Conservation (phyloP, 2,329 filamentous ascomycete genomes). For the Corinectria fuckeliana region DNA sequence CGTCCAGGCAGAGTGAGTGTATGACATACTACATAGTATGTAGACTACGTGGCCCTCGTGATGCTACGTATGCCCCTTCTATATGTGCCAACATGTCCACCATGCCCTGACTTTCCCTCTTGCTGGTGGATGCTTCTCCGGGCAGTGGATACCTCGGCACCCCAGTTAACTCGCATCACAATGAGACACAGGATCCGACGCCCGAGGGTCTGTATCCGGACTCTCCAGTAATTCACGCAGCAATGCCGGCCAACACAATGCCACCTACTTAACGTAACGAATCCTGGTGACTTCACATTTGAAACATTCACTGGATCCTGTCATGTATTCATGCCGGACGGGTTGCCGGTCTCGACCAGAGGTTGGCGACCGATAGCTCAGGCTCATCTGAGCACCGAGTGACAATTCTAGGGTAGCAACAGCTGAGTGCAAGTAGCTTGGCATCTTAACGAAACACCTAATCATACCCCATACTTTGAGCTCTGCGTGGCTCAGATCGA, state of each 20-base stretch:
- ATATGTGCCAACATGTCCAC: background rate
- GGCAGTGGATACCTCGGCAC: background rate
- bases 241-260: background rate
- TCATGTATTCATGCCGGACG: background rate
- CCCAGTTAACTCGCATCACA: background rate
- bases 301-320: background rate
- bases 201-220: background rate
- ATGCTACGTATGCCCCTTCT: too few species aligned
- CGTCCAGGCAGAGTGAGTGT: too few species aligned
- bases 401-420: background rate
- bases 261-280: background rate
- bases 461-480: background rate
- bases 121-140: background rate
- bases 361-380: background rate
- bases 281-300: background rate
- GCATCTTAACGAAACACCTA: background rate
- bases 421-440: background rate
- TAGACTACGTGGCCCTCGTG: too few species aligned
- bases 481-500: background rate
- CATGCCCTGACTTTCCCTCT: background rate
- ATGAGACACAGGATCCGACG: background rate
- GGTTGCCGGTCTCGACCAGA: background rate
- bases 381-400: too few species aligned
- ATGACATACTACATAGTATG: background rate
- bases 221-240: background rate